Evolutionary conservation across 371 early-diverging fungal genomes (phyloP).

Genomic region (Parasitella parasitica): DNA sequence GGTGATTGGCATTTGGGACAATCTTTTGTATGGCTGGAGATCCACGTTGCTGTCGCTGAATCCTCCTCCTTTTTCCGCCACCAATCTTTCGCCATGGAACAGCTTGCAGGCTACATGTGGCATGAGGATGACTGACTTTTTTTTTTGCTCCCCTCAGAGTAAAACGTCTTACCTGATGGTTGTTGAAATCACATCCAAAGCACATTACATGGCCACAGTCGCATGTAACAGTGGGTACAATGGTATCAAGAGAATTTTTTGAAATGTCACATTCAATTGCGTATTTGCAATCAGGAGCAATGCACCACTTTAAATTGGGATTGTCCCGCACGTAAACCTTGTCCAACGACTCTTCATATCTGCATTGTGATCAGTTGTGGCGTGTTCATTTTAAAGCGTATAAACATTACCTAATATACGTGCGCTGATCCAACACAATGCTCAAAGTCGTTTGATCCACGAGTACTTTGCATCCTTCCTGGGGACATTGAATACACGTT

Average conservation of each 20-base stretch:
- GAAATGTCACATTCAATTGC: slow-evolving; percentile 87
- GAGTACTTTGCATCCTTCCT: slow-evolving; percentile 69
- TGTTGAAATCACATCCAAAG: slow-evolving; percentile 84
- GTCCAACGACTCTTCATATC: slow-evolving; percentile 73
- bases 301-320: slow-evolving; percentile 85
- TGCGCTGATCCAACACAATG: slow-evolving; percentile 51
- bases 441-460: slow-evolving; percentile 81
- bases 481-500: slow-evolving; percentile 81
- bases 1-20: slow-evolving; percentile 90
- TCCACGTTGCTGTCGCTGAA: slow-evolving; percentile 97
- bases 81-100: slow-evolving; percentile 84
- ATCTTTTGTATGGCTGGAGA: slow-evolving; percentile 94
- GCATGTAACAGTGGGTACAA: slow-evolving; percentile 89
- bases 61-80: slow-evolving; percentile 94
- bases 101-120: slow-evolving; percentile 81
- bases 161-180: slow-evolving; percentile 73
- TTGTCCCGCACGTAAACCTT: slow-evolving; percentile 88
- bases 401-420: slow-evolving; percentile 50
- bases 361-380: slow-evolving; percentile 14
- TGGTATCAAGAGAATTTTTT: slow-evolving; percentile 57
- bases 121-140: too few relatives aligned
- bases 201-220: slow-evolving; percentile 80
- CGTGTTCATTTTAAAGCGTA: neutral
- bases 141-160: too few relatives aligned
- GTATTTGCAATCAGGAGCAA: slow-evolving; percentile 92